Conservation (phyloP, 805 yeast genomes). For the Teunomyces barrocoloradensis region DNA sequence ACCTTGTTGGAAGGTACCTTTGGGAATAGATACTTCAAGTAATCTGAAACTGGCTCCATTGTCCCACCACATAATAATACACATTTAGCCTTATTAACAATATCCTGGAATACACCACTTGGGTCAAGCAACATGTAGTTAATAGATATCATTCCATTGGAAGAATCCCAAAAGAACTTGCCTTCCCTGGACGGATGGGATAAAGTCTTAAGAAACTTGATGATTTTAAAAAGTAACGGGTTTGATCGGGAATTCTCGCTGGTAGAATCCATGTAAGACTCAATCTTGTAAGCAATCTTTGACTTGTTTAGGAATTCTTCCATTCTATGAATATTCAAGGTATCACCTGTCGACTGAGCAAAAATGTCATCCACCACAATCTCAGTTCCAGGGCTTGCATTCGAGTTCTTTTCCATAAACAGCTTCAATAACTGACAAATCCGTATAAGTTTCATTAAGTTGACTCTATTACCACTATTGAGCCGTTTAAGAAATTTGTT, state of each 20-base stretch:
- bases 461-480: slow-evolving; percentile 68
- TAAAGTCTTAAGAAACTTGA: slow-evolving; percentile 61
- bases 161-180: slow-evolving; percentile 60
- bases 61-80: slow-evolving; percentile 92
- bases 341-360: slow-evolving; percentile 59
- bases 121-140: slow-evolving; percentile 81
- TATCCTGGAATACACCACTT: slow-evolving; percentile 60
- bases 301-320: slow-evolving; percentile 62
- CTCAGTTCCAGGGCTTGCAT: slow-evolving; percentile 50
- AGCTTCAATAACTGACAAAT: slow-evolving; percentile 50
- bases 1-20: slow-evolving; percentile 39
- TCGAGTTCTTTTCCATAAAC: slow-evolving; percentile 41
- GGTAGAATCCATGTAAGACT: slow-evolving; percentile 53
- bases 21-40: slow-evolving; percentile 64
- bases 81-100: slow-evolving; percentile 64
- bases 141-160: slow-evolving; percentile 33
- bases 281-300: slow-evolving; percentile 82
- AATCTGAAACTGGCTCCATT: slow-evolving; percentile 85
- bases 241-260: slow-evolving; percentile 23
- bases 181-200: slow-evolving; percentile 82
- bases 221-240: slow-evolving; percentile 64
- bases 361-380: slow-evolving; percentile 55
- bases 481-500: slow-evolving; percentile 60
- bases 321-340: slow-evolving; percentile 65
- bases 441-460: slow-evolving; percentile 60